phyloP scores from a whole-genome alignment of 495 filamentous ascomycete species.

The Jackrogersella minutella region DNA sequence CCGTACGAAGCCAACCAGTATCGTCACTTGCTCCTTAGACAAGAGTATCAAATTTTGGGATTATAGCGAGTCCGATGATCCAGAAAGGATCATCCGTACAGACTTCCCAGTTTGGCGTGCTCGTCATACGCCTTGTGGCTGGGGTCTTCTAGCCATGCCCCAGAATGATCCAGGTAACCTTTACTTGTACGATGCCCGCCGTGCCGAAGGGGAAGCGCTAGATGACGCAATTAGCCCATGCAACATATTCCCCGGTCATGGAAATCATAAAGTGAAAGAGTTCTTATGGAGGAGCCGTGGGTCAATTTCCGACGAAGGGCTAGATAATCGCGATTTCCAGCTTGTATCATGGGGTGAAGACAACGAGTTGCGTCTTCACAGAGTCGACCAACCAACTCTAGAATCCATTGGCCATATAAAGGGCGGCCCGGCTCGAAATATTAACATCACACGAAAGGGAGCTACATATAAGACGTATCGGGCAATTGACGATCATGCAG shows the following conservation, averaged over 20 bases:
- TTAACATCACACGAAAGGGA: slow-evolving; percentile 80
- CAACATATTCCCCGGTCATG: slow-evolving; percentile 80
- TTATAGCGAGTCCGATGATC: slow-evolving; percentile 68
- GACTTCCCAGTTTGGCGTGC: slow-evolving; percentile 92
- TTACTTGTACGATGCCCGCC: slow-evolving; percentile 82
- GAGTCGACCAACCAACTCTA: slow-evolving; percentile 69
- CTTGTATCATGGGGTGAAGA: slow-evolving; percentile 93
- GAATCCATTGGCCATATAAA: slow-evolving; percentile 79
- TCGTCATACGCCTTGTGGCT: slow-evolving; percentile 91
- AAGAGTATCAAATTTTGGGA: slow-evolving; percentile 96
- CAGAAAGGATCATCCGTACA: slow-evolving; percentile 78
- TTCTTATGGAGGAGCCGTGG: slow-evolving; percentile 92
- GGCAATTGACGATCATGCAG: slow-evolving; percentile 61
- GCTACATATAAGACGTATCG: slow-evolving; percentile 88
- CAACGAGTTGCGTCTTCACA: slow-evolving; percentile 80
- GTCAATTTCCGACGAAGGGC: slow-evolving; percentile 66
- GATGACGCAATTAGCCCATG: slow-evolving; percentile 64
- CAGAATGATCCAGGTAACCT: slow-evolving; percentile 85
- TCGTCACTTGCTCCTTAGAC: slow-evolving; percentile 90
- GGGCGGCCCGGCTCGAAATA: slow-evolving; percentile 68
- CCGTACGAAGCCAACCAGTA: slow-evolving; percentile 69
- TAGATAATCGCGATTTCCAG: slow-evolving; percentile 92
- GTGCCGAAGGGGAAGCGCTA: slow-evolving; percentile 48
- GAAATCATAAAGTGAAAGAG: slow-evolving; percentile 84
- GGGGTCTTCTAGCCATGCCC: slow-evolving; percentile 88